Percentiles rank a stretch among this genome's conserved stretches.
phyloP scores from a whole-genome alignment of 306 rosid genomes.

The Cucurbita ficifolia region DNA sequence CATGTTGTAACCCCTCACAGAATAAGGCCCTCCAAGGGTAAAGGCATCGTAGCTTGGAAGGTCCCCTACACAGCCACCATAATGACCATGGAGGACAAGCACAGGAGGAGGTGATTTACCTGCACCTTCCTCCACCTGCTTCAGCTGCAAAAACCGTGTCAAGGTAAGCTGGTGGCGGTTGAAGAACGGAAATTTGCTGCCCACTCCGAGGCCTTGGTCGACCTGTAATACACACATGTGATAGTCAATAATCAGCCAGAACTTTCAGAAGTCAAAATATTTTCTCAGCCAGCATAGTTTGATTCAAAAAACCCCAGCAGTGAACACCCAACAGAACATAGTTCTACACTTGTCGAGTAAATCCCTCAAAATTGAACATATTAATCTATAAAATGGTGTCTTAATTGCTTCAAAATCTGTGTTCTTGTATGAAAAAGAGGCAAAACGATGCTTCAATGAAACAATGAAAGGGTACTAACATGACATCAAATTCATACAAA shows the following conservation, averaged over 20 bases:
- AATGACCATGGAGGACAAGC: slow-evolving; percentile 89
- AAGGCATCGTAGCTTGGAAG: slow-evolving; percentile 97
- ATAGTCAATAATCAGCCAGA: slow-evolving; percentile 7
- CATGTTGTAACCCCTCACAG: slow-evolving; percentile 96
- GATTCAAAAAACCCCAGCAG: neutral
- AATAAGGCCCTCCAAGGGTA: slow-evolving; percentile 94
- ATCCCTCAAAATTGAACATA: neutral
- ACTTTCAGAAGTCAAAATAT: neutral
- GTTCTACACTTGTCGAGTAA: neutral
- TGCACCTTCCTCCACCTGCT: slow-evolving; percentile 80
- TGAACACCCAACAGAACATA: neutral
- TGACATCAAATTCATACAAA: too few species aligned
- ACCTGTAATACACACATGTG: slow-evolving; percentile 37
- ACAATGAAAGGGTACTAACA: neutral
- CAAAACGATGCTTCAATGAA: neutral
- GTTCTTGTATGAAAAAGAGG: neutral
- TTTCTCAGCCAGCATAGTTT: neutral
- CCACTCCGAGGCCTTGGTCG: slow-evolving; percentile 90
- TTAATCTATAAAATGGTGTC: neutral
- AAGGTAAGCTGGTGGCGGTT: slow-evolving; percentile 91
- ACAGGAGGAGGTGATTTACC: slow-evolving; percentile 92
- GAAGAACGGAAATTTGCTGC: slow-evolving; percentile 86
- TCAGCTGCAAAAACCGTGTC: slow-evolving; percentile 63
- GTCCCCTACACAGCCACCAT: slow-evolving; percentile 97
- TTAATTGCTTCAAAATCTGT: neutral